phyloP scores from a whole-genome alignment of 495 filamentous ascomycete species.

The Penicillium waksmanii region DNA sequence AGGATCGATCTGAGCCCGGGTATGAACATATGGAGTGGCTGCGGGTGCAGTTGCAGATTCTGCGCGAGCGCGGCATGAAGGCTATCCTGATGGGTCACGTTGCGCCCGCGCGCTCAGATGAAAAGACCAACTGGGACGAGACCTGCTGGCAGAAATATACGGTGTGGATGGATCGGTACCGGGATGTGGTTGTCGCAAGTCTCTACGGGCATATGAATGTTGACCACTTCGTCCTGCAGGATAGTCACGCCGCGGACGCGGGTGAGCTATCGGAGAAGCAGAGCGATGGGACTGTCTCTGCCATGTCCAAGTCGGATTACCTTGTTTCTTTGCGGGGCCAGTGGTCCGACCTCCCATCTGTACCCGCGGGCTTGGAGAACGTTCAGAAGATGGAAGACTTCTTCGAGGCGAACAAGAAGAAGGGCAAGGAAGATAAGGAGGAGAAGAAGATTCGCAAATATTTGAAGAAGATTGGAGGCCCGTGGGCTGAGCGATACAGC shows the following conservation, averaged over 20 bases:
- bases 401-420: constrained; percentile 29
- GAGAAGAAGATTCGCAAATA: constrained; percentile 56
- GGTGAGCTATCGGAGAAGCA: constrained; percentile 15
- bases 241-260: constrained; percentile 73
- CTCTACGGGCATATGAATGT: constrained; percentile 98
- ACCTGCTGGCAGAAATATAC: constrained; percentile 99
- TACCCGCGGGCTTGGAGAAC: constrained; percentile 29
- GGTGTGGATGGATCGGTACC: constrained; percentile 84
- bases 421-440: constrained; percentile 30
- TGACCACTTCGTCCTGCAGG: constrained; percentile 95
- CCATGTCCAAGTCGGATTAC: constrained; percentile 73
- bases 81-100: constrained; percentile 94
- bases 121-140: constrained; percentile 87
- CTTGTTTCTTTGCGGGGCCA: constrained; percentile 73
- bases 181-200: constrained; percentile 80
- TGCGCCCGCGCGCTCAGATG: constrained; percentile 80
- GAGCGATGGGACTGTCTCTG: constrained; percentile 46
- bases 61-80: constrained; percentile 87
- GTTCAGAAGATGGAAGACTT: constrained; percentile 18
- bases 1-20: constrained; percentile 74
- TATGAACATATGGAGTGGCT: constrained; percentile 97
- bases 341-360: constrained; percentile 77
- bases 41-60: constrained; percentile 81
- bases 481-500: constrained; percentile 83
- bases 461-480: constrained; percentile 71